A percentile compares a stretch with the other conserved stretches of the same genome.
These are phyloP conservation scores for Acaromyces ingoldii DNA, from an alignment of 1,284 basidiomycete genomes.

Conservation along the genomic window DNA sequence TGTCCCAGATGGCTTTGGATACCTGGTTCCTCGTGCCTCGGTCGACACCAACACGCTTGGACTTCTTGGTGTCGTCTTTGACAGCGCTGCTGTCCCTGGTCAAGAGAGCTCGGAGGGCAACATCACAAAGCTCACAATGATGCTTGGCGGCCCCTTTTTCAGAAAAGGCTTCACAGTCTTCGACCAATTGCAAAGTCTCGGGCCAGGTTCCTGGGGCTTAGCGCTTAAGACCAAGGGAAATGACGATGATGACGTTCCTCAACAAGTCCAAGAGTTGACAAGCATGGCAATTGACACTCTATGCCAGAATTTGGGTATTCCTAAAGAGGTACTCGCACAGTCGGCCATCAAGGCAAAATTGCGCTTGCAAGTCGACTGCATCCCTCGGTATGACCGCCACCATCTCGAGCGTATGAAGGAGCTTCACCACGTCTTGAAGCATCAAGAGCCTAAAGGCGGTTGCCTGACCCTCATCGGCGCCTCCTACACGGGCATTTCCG, in stretches of 20 bases:
- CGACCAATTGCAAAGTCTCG: background rate
- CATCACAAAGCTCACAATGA: slow-evolving; percentile 70
- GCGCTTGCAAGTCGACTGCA: slow-evolving; percentile 66
- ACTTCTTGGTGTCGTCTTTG: slow-evolving; percentile 61
- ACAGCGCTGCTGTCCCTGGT: slow-evolving; percentile 55
- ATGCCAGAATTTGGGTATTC: slow-evolving; percentile 29
- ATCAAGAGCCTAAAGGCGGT: slow-evolving; percentile 24
- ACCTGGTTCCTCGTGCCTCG: slow-evolving; percentile 74
- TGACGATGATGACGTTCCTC: too few relatives aligned
- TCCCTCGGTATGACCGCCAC: slow-evolving; percentile 73
- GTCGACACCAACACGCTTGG: slow-evolving; percentile 54
- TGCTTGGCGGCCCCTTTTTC: slow-evolving; percentile 70
- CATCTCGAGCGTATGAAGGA: slow-evolving; percentile 68
- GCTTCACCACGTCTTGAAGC: slow-evolving; percentile 59
- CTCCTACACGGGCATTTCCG: slow-evolving; percentile 79
- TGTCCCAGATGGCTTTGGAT: slow-evolving; percentile 78
- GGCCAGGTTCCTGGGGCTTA: slow-evolving; percentile 41
- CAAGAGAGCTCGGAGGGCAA: slow-evolving; percentile 21
- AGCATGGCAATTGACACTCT: slow-evolving; percentile 29
- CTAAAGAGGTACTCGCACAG: slow-evolving; percentile 15
- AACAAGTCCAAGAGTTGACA: too few relatives aligned
- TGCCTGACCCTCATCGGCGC: slow-evolving; percentile 73
- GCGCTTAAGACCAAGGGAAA: slow-evolving; percentile 11
- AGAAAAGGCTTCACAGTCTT: background rate
- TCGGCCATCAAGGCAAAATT: slow-evolving; percentile 53